A percentile compares a stretch with the other conserved stretches of the same genome.
These are phyloP conservation scores for Magnaporthales sp. DNA, from an alignment of 2,329 filamentous ascomycete species.

Conservation along the genomic window DNA sequence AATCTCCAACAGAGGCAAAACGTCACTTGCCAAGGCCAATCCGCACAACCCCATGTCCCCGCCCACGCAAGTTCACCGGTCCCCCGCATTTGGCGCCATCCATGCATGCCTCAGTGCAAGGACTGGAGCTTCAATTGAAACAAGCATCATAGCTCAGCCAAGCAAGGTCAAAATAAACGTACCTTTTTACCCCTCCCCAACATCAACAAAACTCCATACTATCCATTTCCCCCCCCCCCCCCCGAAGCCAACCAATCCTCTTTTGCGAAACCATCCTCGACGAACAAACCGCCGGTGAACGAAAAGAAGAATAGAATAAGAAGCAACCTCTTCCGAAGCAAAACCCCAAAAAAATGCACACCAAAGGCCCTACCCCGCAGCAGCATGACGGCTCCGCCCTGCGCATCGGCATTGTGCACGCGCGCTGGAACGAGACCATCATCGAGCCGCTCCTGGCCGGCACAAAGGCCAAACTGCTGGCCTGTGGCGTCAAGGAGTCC, in stretches of 20 bases:
- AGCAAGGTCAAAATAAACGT: background rate
- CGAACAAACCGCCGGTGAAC: background rate
- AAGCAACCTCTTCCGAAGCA: background rate
- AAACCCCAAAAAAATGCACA: slow-evolving; percentile 32
- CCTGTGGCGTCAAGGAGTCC: slow-evolving; percentile 72
- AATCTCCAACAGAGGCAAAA: background rate
- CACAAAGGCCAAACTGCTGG: slow-evolving; percentile 66
- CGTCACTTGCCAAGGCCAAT: background rate
- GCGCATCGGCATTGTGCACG: slow-evolving; percentile 91
- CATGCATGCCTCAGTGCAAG: background rate
- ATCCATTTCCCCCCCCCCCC: too few species aligned
- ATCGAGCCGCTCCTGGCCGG: slow-evolving; percentile 80
- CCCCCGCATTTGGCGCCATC: background rate
- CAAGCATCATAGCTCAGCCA: background rate
- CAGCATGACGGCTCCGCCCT: slow-evolving; percentile 62
- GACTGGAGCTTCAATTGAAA: background rate
- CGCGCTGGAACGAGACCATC: slow-evolving; percentile 86
- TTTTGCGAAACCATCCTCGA: background rate
- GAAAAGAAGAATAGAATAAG: background rate
- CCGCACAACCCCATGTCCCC: background rate
- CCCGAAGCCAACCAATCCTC: background rate
- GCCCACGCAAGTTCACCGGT: background rate
- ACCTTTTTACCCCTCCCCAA: background rate
- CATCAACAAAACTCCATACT: background rate
- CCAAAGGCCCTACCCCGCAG: slow-evolving; percentile 49